Percentiles rank a stretch among this genome's conserved stretches.
Evolutionary conservation across 257 asterid species (phyloP).

Genomic region (Nicotiana sylvestris): DNA sequence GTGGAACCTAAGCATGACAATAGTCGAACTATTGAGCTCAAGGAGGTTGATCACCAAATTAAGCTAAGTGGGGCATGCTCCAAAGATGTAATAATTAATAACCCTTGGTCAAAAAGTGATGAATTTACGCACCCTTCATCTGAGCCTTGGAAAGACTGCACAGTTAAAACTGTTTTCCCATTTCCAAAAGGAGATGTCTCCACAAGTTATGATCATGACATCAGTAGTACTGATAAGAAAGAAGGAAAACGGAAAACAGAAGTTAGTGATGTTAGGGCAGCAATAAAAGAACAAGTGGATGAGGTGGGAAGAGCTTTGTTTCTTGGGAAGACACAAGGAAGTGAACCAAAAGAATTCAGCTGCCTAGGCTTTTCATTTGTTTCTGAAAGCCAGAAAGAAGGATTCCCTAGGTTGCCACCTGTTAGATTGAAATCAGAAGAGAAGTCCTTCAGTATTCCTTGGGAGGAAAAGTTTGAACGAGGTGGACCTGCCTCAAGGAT

Average conservation of each 20-base stretch:
- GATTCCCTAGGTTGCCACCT: constrained; percentile 85
- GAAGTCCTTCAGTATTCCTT: constrained; percentile 64
- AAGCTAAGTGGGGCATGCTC: constrained; percentile 32
- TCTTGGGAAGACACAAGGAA: constrained; percentile 59
- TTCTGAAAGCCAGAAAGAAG: constrained; percentile 71
- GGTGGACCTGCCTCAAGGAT: constrained; percentile 60
- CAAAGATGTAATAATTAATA: constrained; percentile 41
- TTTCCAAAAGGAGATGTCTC: constrained; percentile 53
- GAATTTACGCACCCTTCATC: constrained; percentile 39
- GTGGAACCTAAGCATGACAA: constrained; percentile 26
- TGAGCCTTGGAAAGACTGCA: constrained; percentile 58
- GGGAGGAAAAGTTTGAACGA: constrained; percentile 85
- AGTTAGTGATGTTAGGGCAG: constrained; percentile 46
- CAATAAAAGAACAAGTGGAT: constrained; percentile 79
- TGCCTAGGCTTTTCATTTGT: constrained; percentile 47
- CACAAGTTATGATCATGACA: constrained; percentile 48
- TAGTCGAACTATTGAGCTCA: constrained; percentile 44
- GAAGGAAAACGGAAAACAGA: constrained; percentile 61
- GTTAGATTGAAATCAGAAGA: constrained; percentile 88
- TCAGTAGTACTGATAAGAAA: constrained; percentile 37
- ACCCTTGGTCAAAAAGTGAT: constrained; percentile 49
- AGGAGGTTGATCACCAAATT: constrained; percentile 45
- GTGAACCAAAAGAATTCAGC: constrained; percentile 50
- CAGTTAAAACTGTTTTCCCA: constrained; percentile 66
- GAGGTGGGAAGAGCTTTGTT: constrained; percentile 79